These are phyloP conservation scores for Lactarius sp. DNA, from an alignment of 768 basidiomycete genomes.

Conservation along the genomic window DNA sequence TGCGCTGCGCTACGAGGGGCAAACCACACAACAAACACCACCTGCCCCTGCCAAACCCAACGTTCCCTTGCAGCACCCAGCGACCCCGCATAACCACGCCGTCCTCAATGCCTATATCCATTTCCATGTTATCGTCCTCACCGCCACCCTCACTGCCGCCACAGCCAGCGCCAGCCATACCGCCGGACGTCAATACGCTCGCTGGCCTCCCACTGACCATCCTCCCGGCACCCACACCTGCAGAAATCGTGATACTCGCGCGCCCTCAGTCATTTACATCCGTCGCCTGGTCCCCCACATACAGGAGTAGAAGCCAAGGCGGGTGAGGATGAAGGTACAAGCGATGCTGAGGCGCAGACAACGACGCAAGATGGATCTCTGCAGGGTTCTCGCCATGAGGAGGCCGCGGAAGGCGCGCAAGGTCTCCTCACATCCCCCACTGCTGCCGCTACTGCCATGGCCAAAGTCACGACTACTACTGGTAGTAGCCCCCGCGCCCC, in stretches of 20 bases:
- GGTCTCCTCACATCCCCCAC: slow-evolving; percentile 14
- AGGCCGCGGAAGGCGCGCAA: slow-evolving; percentile 12
- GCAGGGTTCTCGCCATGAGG: slow-evolving; percentile 18
- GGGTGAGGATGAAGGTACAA: background rate
- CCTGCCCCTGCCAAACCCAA: too few relatives aligned
- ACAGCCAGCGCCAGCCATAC: background rate
- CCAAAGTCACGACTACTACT: background rate
- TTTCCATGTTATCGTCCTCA: too few relatives aligned
- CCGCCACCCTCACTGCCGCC: background rate
- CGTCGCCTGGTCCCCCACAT: background rate
- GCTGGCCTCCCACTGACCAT: slow-evolving; percentile 4
- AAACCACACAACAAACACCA: too few relatives aligned
- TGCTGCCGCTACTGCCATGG: background rate
- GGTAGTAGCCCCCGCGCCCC: background rate
- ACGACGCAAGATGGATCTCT: background rate
- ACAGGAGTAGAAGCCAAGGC: background rate
- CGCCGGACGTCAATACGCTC: background rate
- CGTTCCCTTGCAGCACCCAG: too few relatives aligned
- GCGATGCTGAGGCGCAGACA: background rate
- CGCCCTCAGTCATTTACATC: slow-evolving; percentile 6
- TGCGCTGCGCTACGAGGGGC: too few relatives aligned
- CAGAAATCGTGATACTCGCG: slow-evolving; percentile 4
- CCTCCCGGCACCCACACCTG: background rate
- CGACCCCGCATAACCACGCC: too few relatives aligned
- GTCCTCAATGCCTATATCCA: too few relatives aligned